A percentile compares a stretch with the other conserved stretches of the same genome.
Evolutionary conservation across 2,329 filamentous ascomycete species (phyloP).

Genomic region (Fusarium chlamydosporum): DNA sequence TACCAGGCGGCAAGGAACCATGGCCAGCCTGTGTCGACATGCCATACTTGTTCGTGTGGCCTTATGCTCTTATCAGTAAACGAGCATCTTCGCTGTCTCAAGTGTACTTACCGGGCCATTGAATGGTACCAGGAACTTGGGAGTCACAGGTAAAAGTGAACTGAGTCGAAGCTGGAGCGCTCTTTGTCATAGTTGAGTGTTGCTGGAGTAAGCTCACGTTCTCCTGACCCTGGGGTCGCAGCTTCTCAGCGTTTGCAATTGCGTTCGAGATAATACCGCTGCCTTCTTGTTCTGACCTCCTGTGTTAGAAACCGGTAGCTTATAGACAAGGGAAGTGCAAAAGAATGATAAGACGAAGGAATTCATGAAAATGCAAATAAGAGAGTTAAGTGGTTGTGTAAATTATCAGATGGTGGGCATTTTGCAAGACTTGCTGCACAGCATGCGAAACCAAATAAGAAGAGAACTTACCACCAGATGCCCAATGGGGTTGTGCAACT

Average conservation of each 20-base stretch:
- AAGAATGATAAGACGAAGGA: not conserved
- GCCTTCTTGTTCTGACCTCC: slow-evolving; percentile 60
- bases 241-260: slow-evolving; percentile 87
- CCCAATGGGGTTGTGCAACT: slow-evolving; percentile 61
- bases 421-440: slow-evolving; percentile 10
- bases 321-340: not conserved
- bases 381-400: not conserved
- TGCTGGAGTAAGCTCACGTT: slow-evolving; percentile 84
- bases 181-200: slow-evolving; percentile 69
- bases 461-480: slow-evolving; percentile 62
- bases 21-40: slow-evolving; percentile 41
- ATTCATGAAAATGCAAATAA: not conserved
- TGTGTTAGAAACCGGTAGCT: slow-evolving; percentile 27
- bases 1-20: slow-evolving; percentile 27
- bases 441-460: not conserved
- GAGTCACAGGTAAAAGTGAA: slow-evolving; percentile 98
- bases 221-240: slow-evolving; percentile 77
- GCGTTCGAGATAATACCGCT: slow-evolving; percentile 90
- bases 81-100: not conserved
- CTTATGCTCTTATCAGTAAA: slow-evolving; percentile 39
- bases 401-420: slow-evolving; percentile 2
- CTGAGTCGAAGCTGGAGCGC: slow-evolving; percentile 81
- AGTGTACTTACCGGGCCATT: slow-evolving; percentile 73
- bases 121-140: slow-evolving; percentile 83
- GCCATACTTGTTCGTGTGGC: slow-evolving; percentile 46